phyloP scores from a whole-genome alignment of 495 filamentous ascomycete species.

The Hypoxylon fragiforme region DNA sequence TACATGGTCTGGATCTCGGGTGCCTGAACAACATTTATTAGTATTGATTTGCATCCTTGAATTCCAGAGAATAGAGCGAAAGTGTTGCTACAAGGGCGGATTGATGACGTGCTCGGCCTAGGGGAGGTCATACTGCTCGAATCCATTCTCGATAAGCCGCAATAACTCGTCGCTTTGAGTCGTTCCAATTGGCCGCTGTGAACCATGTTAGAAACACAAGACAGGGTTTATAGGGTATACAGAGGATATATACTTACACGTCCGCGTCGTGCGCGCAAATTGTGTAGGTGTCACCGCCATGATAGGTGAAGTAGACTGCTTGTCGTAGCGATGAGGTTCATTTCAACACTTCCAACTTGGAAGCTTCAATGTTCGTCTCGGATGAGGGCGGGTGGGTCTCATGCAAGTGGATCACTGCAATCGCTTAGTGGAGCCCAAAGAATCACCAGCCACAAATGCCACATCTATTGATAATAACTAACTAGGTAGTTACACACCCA shows the following conservation, averaged over 20 bases:
- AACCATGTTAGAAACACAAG: conserved; percentile 19
- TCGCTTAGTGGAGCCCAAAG: too few species aligned
- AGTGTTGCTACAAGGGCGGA: not conserved
- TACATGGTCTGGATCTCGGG: conserved; percentile 98
- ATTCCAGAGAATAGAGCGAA: too few species aligned
- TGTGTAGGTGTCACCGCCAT: conserved; percentile 85
- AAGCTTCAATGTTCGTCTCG: conserved; percentile 14
- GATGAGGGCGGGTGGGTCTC: conserved; percentile 18
- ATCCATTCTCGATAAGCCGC: conserved; percentile 92
- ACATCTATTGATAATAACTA: not conserved
- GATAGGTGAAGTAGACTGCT: conserved; percentile 27
- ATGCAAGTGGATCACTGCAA: too few species aligned
- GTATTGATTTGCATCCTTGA: too few species aligned
- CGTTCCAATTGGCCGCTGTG: conserved; percentile 80
- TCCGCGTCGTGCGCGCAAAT: conserved; percentile 84
- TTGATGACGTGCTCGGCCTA: not conserved
- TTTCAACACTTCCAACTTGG: conserved; percentile 24
- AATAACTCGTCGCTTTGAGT: conserved; percentile 81
- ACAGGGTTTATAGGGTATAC: too few species aligned
- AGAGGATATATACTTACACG: conserved; percentile 65
- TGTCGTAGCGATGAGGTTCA: conserved; percentile 30
- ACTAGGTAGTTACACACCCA: conserved; percentile 8
- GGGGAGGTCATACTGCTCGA: conserved; percentile 71
- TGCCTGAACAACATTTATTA: conserved; percentile 58
- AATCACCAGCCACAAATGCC: conserved; percentile 12